Percentiles rank a stretch among this genome's conserved stretches.
phyloP scores from a whole-genome alignment of 345 rosid species.

The Corymbia maculata region DNA sequence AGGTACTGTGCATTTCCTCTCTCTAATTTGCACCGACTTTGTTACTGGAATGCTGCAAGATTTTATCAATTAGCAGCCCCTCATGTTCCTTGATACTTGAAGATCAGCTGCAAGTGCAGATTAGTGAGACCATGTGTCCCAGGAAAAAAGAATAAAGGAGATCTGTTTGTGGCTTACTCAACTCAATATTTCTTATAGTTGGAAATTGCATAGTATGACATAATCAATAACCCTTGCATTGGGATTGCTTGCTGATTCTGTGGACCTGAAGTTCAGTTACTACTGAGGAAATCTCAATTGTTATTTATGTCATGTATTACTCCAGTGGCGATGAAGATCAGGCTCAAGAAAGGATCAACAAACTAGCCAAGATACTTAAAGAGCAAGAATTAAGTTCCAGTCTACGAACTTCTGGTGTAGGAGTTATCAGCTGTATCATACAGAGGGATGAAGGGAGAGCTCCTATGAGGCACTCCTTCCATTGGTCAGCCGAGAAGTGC shows the following conservation, averaged over 20 bases:
- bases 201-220: background rate
- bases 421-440: constrained; percentile 93
- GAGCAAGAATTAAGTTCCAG: constrained; percentile 69
- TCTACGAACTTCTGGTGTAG: constrained; percentile 75
- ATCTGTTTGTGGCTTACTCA: background rate
- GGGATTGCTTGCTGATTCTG: background rate
- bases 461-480: constrained; percentile 97
- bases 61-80: background rate
- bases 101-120: background rate
- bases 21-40: background rate
- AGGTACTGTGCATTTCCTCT: constrained; percentile 34
- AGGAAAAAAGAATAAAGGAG: background rate
- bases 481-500: constrained; percentile 77
- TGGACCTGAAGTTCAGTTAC: background rate
- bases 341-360: constrained; percentile 93
- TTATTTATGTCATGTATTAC: background rate
- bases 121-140: background rate
- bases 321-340: constrained; percentile 99
- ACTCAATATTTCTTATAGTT: background rate
- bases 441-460: constrained; percentile 98
- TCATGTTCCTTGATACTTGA: background rate
- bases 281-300: background rate
- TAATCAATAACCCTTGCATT: background rate
- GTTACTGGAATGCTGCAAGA: background rate
- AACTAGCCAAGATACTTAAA: constrained; percentile 91